Evolutionary conservation across 371 early-diverging fungal species (phyloP), one percentile per base, ranked within the genome.

Genomic region (Entomophthora muscae): DNA sequence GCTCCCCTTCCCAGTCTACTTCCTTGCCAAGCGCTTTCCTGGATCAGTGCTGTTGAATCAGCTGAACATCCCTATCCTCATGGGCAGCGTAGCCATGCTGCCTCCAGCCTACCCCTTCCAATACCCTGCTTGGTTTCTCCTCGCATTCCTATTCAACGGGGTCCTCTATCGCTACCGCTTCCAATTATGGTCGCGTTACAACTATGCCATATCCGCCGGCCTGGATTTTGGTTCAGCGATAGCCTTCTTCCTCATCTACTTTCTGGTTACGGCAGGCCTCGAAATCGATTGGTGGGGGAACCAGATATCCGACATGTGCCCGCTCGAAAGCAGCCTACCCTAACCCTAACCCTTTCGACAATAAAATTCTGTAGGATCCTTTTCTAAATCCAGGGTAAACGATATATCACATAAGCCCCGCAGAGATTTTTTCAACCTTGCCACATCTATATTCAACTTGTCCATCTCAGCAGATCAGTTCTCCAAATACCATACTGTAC

Each of bases 121-220:
- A 27, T 71, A 75, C 54, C 70, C 80, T 57, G 80, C 79, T 65
- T 85, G 85, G 85, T 82, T 79, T 60, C 63, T 68, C 24, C 67
- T 76, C 21, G 83, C 83, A 58, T 80, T 84, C 67, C 42, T 85
- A 17, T 85, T 84, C 67, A 82, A 83, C 74, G 84, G 67, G 67
- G 72, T 70, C 30, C 33, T 82, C 10, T 77, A 76, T 65, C 71
- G 72, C 61, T 78, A 82, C 61, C 69, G 69, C 3, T 65, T 72
- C 30, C 72, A 74, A 0, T 87, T 86, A 86, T 89, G 84, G 78
- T 64, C 71, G 52, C 73, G 81, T 31, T 86, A 84, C 68, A 83
- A 81, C 69, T 87, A 85, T 66, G 76, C 86, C 13, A 73, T 87
- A 3, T 84, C 86, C 3, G 86, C 86, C 2, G 86, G 83, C 1